phyloP scores from a whole-genome alignment of 495 filamentous ascomycete species.

The Aspergillus diversus region DNA sequence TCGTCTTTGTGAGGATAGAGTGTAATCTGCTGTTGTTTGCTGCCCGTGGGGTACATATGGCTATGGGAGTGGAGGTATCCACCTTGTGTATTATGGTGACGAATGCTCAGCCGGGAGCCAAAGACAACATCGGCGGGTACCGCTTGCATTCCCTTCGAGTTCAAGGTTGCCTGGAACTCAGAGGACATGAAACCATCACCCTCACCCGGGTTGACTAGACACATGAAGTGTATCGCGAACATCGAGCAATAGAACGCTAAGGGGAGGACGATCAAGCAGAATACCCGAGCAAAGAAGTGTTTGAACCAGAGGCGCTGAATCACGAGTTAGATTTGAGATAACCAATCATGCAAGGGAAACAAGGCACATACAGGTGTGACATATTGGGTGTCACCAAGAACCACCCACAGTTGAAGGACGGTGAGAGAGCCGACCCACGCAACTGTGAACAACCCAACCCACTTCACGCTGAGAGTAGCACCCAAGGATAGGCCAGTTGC shows the following conservation, averaged over 20 bases:
- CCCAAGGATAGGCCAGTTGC: constrained; percentile 86
- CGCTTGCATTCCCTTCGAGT: constrained; percentile 93
- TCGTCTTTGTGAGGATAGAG: constrained; percentile 99
- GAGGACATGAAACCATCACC: constrained; percentile 99
- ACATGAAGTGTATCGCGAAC: constrained; percentile 94
- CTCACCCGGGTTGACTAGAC: constrained; percentile 90
- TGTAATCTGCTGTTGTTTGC: constrained; percentile 98
- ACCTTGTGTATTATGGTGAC: constrained; percentile 95
- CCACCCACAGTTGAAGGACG: constrained; percentile 87
- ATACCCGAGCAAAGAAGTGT: constrained; percentile 87
- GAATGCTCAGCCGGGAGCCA: constrained; percentile 81
- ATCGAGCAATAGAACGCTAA: constrained; percentile 89
- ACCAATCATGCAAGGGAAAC: background rate
- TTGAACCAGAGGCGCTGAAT: constrained; percentile 81
- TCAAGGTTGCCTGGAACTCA: constrained; percentile 96
- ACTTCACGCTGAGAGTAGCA: constrained; percentile 94
- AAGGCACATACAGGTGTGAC: constrained; percentile 67
- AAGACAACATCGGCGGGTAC: constrained; percentile 90
- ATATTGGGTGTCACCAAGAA: constrained; percentile 84
- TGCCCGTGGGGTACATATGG: constrained; percentile 96
- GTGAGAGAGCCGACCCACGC: constrained; percentile 97
- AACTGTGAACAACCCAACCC: constrained; percentile 98
- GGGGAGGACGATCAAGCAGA: constrained; percentile 92
- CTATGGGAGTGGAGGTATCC: constrained; percentile 96
- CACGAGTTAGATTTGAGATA: constrained; percentile 20